These are phyloP conservation scores for Penicillium sp. DNA, from an alignment of 2,329 filamentous ascomycete genomes.

Conservation along the genomic window DNA sequence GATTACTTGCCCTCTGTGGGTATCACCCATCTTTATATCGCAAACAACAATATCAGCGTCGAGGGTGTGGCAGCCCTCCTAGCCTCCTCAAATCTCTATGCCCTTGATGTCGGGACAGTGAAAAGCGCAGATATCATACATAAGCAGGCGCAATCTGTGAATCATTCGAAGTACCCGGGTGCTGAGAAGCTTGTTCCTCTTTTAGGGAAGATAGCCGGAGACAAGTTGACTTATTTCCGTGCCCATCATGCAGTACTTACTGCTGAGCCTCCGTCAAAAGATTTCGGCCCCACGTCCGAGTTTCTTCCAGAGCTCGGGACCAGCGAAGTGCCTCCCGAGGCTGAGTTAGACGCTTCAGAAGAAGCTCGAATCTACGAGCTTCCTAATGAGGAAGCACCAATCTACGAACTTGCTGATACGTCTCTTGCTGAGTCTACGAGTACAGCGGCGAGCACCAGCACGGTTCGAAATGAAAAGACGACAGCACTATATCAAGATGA, in stretches of 20 bases:
- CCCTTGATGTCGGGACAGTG: slow-evolving; percentile 57
- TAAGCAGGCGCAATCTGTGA: slow-evolving; percentile 12
- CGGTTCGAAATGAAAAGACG: background rate
- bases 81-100: slow-evolving; percentile 53
- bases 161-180: slow-evolving; percentile 42
- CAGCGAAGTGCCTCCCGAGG: slow-evolving; percentile 27
- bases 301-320: slow-evolving; percentile 35
- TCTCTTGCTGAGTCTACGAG: slow-evolving; percentile 14
- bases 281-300: slow-evolving; percentile 24
- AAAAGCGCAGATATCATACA: slow-evolving; percentile 33
- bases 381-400: slow-evolving; percentile 25
- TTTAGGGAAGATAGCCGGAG: slow-evolving; percentile 48
- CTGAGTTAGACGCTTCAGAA: slow-evolving; percentile 31
- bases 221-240: slow-evolving; percentile 55
- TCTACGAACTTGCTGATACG: slow-evolving; percentile 45
- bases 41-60: slow-evolving; percentile 57
- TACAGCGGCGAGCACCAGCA: background rate
- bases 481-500: slow-evolving; percentile 30
- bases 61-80: slow-evolving; percentile 58
- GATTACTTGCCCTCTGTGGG: slow-evolving; percentile 57
- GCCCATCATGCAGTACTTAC: slow-evolving; percentile 58
- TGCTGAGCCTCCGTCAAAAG: slow-evolving; percentile 40
- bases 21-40: slow-evolving; percentile 62
- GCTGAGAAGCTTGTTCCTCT: slow-evolving; percentile 57
- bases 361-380: slow-evolving; percentile 37